phyloP scores from a whole-genome alignment of 2,329 filamentous ascomycete genomes.

The Stagonosporopsis tanaceti region DNA sequence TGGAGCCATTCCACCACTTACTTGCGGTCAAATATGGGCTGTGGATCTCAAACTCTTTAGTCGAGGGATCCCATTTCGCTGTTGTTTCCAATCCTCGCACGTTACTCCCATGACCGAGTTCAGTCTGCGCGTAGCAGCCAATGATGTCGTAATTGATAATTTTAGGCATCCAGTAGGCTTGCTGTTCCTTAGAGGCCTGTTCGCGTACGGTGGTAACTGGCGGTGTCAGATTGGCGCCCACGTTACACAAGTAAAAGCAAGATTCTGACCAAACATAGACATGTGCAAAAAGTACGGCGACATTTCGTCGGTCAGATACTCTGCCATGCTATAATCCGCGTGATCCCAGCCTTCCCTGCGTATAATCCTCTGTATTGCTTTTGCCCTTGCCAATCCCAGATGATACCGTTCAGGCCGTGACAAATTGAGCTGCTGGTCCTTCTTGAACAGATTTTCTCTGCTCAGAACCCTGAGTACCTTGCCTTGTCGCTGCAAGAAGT shows the following conservation, averaged over 20 bases:
- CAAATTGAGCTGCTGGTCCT: conserved; percentile 60
- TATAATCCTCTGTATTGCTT: conserved; percentile 57
- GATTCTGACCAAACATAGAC: conserved; percentile 57
- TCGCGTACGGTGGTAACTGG: conserved; percentile 58
- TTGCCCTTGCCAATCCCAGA: conserved; percentile 61
- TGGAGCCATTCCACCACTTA: conserved; percentile 64
- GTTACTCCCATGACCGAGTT: conserved; percentile 63
- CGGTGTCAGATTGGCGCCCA: conserved; percentile 28
- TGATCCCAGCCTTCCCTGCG: conserved; percentile 58
- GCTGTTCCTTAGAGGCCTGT: conserved; percentile 58
- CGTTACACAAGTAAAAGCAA: conserved; percentile 26
- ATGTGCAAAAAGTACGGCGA: conserved; percentile 61
- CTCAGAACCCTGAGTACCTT: conserved; percentile 56
- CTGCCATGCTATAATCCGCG: conserved; percentile 61
- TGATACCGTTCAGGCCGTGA: conserved; percentile 62
- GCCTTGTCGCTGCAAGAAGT: conserved; percentile 58
- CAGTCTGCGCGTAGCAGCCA: conserved; percentile 62
- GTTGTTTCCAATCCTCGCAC: conserved; percentile 60
- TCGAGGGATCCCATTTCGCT: conserved; percentile 56
- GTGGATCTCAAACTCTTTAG: conserved; percentile 59
- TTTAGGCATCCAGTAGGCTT: conserved; percentile 58
- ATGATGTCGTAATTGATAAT: conserved; percentile 60
- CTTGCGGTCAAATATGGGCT: conserved; percentile 61
- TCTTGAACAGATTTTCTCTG: conserved; percentile 59
- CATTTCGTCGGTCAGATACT: conserved; percentile 63